Evolutionary conservation across 2,329 filamentous ascomycete genomes (phyloP).

Genomic region (Emergomyces africanus): DNA sequence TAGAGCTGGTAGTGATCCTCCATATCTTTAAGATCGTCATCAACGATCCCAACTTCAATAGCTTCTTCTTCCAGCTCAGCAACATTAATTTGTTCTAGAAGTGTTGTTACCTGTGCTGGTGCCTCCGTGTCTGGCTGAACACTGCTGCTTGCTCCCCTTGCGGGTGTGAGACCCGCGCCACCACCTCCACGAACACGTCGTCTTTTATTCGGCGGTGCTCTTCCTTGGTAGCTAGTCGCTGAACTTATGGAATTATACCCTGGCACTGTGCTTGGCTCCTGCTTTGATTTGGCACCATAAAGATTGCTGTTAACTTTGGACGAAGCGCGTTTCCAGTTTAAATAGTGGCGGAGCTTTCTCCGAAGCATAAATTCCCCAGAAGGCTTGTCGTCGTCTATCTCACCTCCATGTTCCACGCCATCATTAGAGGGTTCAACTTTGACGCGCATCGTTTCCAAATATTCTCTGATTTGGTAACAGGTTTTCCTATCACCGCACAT

Average conservation of each 20-base stretch:
- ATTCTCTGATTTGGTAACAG: conserved; percentile 79
- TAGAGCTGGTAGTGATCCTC: conserved; percentile 86
- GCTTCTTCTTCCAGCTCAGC: conserved; percentile 57
- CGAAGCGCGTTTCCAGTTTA: conserved; percentile 84
- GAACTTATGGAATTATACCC: conserved; percentile 12
- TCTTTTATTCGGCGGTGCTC: conserved; percentile 71
- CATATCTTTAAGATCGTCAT: conserved; percentile 78
- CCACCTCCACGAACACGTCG: conserved; percentile 66
- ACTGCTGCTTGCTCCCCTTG: conserved; percentile 59
- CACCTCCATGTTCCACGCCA: conserved; percentile 6
- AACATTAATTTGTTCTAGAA: conserved; percentile 74
- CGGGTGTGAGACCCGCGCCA: conserved; percentile 44
- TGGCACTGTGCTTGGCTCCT: conserved; percentile 13
- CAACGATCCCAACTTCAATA: conserved; percentile 47
- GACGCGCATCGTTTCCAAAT: conserved; percentile 79
- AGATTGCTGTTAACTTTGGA: conserved; percentile 56
- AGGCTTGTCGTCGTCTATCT: conserved; percentile 38
- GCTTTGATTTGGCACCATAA: conserved; percentile 18
- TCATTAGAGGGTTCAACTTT: conserved; percentile 29
- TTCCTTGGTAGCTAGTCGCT: conserved; percentile 38
- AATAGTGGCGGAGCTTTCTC: conserved; percentile 70
- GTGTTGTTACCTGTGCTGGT: conserved; percentile 64
- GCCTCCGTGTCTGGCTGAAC: conserved; percentile 65
- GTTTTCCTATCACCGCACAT: conserved; percentile 88
- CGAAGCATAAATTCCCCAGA: conserved; percentile 85